Conservation (phyloP, 441 rosid genomes). For the Manihot esculenta region DNA sequence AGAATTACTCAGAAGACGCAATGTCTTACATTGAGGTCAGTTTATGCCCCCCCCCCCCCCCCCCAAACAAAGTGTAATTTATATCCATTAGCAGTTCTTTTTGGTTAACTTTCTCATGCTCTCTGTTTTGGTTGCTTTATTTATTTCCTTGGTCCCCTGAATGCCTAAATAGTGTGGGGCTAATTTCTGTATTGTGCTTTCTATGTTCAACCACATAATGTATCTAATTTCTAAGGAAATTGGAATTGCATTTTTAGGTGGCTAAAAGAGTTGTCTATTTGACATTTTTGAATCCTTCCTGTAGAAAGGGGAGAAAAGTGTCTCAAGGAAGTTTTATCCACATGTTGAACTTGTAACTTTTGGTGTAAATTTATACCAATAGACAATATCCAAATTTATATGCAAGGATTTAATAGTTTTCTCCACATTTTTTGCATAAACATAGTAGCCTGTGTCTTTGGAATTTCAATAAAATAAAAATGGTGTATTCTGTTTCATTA, state of each 20-base stretch:
- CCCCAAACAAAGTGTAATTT: not conserved
- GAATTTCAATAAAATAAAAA: not conserved
- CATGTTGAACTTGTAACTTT: not conserved
- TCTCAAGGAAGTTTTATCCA: too few relatives aligned
- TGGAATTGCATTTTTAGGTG: not conserved
- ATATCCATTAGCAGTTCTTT: not conserved
- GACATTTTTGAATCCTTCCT: slow-evolving; percentile 1
- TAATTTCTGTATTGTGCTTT: not conserved
- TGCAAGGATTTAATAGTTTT: not conserved
- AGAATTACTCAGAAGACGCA: slow-evolving; percentile 48
- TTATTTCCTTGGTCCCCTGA: not conserved
- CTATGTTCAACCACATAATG: not conserved
- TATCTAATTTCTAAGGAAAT: not conserved
- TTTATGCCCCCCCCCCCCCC: not conserved
- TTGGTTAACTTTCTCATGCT: slow-evolving; percentile 4
- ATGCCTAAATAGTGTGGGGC: not conserved
- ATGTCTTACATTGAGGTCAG: slow-evolving; percentile 50
- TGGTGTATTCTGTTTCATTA: not conserved
- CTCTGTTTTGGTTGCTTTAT: not conserved
- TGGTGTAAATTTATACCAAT: not conserved
- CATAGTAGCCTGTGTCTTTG: not conserved
- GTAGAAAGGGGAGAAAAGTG: too few relatives aligned
- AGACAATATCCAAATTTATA: not conserved
- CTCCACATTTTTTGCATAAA: not conserved
- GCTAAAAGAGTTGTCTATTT: not conserved